Percentiles rank a stretch among this genome's conserved stretches.
phyloP scores from a whole-genome alignment of 345 rosid species.

The Camelina neglecta region DNA sequence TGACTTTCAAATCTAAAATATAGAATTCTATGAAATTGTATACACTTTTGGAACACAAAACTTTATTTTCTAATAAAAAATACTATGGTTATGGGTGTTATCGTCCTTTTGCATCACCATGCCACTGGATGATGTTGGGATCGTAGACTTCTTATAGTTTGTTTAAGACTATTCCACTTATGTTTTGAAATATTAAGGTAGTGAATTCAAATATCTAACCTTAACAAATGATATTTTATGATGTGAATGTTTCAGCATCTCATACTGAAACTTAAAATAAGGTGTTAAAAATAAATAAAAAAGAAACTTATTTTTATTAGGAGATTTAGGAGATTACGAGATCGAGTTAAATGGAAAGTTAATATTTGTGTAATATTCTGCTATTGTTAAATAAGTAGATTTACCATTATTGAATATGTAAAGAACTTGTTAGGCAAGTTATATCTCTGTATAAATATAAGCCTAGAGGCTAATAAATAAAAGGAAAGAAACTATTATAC shows the following conservation, averaged over 20 bases:
- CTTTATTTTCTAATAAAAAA: background rate
- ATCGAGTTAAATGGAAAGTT: too few species aligned
- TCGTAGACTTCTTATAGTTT: background rate
- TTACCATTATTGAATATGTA: too few species aligned
- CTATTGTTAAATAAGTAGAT: too few species aligned
- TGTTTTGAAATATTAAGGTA: background rate
- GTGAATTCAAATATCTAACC: background rate
- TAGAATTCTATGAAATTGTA: background rate
- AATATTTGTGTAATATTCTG: too few species aligned
- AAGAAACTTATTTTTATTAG: too few species aligned
- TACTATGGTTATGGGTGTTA: background rate
- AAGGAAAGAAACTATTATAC: too few species aligned
- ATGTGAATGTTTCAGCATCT: background rate
- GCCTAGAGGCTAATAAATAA: too few species aligned
- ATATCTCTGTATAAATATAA: too few species aligned
- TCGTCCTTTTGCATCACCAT: background rate
- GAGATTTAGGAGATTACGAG: too few species aligned
- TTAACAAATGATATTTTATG: background rate
- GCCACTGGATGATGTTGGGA: background rate
- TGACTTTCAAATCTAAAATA: background rate
- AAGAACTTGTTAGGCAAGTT: too few species aligned
- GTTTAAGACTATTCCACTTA: too few species aligned
- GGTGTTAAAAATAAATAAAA: background rate
- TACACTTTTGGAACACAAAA: background rate
- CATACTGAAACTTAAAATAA: background rate